Conservation (phyloP, 257 asterid species). For the Penstemon newberryi region DNA sequence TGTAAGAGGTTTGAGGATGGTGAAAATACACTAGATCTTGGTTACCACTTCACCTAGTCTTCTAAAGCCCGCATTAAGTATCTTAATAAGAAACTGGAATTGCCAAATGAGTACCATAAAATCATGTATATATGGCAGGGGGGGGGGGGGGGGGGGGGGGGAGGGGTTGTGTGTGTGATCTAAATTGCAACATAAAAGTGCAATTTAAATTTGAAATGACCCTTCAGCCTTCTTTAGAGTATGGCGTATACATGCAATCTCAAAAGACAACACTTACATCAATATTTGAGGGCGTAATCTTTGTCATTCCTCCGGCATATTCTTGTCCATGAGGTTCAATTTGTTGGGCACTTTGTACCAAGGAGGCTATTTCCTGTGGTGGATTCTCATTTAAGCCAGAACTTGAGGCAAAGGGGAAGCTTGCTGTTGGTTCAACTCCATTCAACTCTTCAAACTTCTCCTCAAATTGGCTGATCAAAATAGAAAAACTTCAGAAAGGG, state of each 20-base stretch:
- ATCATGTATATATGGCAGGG: too few relatives aligned
- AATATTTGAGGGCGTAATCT: constrained; percentile 74
- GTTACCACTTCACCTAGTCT: background rate
- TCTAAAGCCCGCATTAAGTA: background rate
- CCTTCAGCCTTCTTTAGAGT: too few relatives aligned
- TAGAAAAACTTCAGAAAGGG: constrained; percentile 16
- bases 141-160: too few relatives aligned
- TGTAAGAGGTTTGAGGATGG: background rate
- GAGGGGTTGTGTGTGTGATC: too few relatives aligned
- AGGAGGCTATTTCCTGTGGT: constrained; percentile 36
- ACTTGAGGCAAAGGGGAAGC: constrained; percentile 58
- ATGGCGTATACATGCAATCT: too few relatives aligned
- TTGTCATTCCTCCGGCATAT: constrained; percentile 67
- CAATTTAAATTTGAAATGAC: too few relatives aligned
- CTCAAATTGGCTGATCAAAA: constrained; percentile 73
- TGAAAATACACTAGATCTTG: constrained; percentile 12
- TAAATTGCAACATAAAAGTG: too few relatives aligned
- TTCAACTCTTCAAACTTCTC: constrained; percentile 82
- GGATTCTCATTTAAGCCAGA: constrained; percentile 62
- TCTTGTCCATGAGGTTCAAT: constrained; percentile 56
- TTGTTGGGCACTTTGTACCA: constrained; percentile 38
- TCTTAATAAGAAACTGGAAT: background rate
- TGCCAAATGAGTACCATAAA: too few relatives aligned
- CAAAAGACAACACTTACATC: constrained; percentile 51
- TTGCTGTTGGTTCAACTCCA: constrained; percentile 54